Evolutionary conservation across 2,329 filamentous ascomycete species (phyloP).

Genomic region (Cryphonectria japonica): DNA sequence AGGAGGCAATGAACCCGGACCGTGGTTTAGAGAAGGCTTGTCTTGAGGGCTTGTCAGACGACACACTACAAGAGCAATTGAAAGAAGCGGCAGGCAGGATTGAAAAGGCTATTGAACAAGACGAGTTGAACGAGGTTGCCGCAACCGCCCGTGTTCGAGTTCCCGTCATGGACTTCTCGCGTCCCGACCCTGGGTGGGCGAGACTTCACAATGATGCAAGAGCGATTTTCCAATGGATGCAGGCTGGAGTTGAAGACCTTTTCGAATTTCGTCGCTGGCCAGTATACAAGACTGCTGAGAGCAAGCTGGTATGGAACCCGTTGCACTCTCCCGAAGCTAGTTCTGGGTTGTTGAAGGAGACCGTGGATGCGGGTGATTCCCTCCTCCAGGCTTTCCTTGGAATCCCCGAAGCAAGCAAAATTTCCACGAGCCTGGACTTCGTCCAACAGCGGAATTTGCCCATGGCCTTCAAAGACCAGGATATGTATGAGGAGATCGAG

Average conservation of each 20-base stretch:
- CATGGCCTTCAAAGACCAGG: slow-evolving; percentile 28
- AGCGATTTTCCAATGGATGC: slow-evolving; percentile 34
- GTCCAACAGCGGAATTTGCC: slow-evolving; percentile 32
- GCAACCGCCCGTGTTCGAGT: slow-evolving; percentile 34
- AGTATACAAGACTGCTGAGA: slow-evolving; percentile 30
- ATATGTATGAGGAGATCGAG: slow-evolving; percentile 33
- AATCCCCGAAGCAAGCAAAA: slow-evolving; percentile 8
- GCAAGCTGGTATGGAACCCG: slow-evolving; percentile 36
- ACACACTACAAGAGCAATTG: slow-evolving; percentile 19
- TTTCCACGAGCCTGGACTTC: slow-evolving; percentile 33
- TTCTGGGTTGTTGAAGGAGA: slow-evolving; percentile 22
- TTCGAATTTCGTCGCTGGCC: slow-evolving; percentile 35
- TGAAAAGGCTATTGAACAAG: slow-evolving; percentile 36
- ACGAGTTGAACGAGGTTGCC: slow-evolving; percentile 36
- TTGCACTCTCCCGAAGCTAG: slow-evolving; percentile 8
- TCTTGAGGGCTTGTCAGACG: slow-evolving; percentile 16
- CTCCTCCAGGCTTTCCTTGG: slow-evolving; percentile 30
- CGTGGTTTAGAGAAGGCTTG: not conserved
- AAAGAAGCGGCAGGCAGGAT: slow-evolving; percentile 26
- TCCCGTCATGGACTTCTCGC: slow-evolving; percentile 37
- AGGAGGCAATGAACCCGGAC: slow-evolving; percentile 25
- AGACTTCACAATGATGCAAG: slow-evolving; percentile 25
- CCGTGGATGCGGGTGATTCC: slow-evolving; percentile 29
- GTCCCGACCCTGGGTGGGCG: slow-evolving; percentile 35
- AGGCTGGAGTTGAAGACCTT: slow-evolving; percentile 25